A percentile compares a stretch with the other conserved stretches of the same genome.
Evolutionary conservation across 1,284 basidiomycete species (phyloP).

Genomic region (Gymnopus androsaceus): DNA sequence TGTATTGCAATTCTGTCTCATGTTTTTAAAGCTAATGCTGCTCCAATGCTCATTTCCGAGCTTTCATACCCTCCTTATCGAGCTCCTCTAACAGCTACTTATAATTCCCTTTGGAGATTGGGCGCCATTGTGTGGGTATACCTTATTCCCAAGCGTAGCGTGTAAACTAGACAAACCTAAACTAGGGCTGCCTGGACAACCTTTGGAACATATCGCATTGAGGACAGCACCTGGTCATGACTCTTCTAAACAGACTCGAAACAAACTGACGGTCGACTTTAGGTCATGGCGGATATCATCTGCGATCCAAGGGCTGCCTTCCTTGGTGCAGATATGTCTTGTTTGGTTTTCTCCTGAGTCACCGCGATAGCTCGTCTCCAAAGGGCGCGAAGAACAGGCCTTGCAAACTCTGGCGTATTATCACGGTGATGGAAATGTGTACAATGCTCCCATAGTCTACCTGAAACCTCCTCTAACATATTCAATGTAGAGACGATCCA

Average conservation of each 20-base stretch:
- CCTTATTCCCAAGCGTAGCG: not conserved
- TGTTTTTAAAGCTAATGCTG: slow-evolving; percentile 68
- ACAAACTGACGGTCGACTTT: no score
- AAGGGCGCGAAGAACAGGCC: slow-evolving; percentile 65
- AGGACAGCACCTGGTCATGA: slow-evolving; percentile 66
- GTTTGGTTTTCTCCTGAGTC: slow-evolving; percentile 70
- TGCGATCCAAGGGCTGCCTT: slow-evolving; percentile 62
- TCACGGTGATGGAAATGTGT: slow-evolving; percentile 69
- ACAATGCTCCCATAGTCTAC: not conserved
- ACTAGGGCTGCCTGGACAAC: slow-evolving; percentile 75
- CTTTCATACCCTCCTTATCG: slow-evolving; percentile 78
- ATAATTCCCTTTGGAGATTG: slow-evolving; percentile 82
- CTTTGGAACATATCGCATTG: slow-evolving; percentile 70
- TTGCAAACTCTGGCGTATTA: slow-evolving; percentile 68
- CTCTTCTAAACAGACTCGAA: no score
- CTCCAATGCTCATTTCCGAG: slow-evolving; percentile 77
- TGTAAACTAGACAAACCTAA: not conserved
- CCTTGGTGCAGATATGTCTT: slow-evolving; percentile 59
- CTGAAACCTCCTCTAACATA: not conserved
- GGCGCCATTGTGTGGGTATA: slow-evolving; percentile 65
- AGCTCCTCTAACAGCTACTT: slow-evolving; percentile 67
- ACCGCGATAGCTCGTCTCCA: slow-evolving; percentile 69
- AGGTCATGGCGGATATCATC: slow-evolving; percentile 79
- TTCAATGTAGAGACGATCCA: slow-evolving; percentile 50
- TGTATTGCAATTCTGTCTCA: no score